These are phyloP conservation scores for Yamadazyma aaseri DNA, from an alignment of 1,139 yeast species.

Conservation along the genomic window DNA sequence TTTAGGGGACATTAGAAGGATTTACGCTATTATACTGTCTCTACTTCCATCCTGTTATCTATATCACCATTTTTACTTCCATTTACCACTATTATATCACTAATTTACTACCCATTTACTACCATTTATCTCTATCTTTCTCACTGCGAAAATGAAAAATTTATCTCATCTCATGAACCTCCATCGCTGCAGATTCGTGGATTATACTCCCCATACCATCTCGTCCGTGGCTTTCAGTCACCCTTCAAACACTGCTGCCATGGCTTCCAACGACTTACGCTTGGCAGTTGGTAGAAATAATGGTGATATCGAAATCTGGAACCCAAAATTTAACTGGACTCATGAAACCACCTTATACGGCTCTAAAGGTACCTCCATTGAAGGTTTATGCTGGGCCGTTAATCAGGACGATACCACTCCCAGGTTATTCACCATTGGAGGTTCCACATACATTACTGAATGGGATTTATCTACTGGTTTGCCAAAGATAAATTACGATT, in stretches of 20 bases:
- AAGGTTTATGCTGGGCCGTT: slow-evolving; percentile 80
- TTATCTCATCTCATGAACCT: slow-evolving; percentile 52
- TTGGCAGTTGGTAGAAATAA: slow-evolving; percentile 91
- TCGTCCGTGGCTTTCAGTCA: slow-evolving; percentile 84
- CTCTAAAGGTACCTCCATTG: slow-evolving; percentile 79
- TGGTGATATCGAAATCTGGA: slow-evolving; percentile 97
- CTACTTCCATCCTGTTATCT: slow-evolving; percentile 1
- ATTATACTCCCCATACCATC: slow-evolving; percentile 81
- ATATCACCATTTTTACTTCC: no score
- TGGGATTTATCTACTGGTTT: slow-evolving; percentile 81
- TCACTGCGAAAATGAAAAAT: slow-evolving; percentile 1
- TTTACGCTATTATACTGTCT: neutral
- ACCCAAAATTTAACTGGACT: slow-evolving; percentile 66
- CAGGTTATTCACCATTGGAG: slow-evolving; percentile 89
- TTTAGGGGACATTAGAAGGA: slow-evolving; percentile 19
- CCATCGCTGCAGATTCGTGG: slow-evolving; percentile 92
- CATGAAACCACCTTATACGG: slow-evolving; percentile 69
- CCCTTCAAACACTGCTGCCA: slow-evolving; percentile 38
- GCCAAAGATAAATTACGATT: slow-evolving; percentile 76
- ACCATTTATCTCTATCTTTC: neutral
- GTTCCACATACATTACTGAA: slow-evolving; percentile 86
- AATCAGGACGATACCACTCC: slow-evolving; percentile 43
- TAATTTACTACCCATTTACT: neutral
- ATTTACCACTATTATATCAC: no score
- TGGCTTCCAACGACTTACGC: slow-evolving; percentile 64